Conservation (phyloP, 768 basidiomycete species). For the Kwoniella sp. region DNA sequence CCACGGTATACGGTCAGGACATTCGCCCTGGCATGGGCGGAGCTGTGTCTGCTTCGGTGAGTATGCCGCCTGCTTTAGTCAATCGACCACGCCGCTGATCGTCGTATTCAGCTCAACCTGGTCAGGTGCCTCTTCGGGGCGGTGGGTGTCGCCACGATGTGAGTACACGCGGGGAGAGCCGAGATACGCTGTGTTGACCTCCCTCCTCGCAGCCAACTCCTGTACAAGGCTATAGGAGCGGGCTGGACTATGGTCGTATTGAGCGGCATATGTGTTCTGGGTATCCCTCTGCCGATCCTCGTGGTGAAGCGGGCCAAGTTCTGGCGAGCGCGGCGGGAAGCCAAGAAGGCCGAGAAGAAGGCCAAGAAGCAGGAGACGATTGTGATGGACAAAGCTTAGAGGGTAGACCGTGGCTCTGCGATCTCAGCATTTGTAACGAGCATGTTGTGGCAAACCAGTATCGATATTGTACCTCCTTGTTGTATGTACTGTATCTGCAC, state of each 20-base stretch:
- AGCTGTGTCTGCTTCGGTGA: slow-evolving; percentile 46
- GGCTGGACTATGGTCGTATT: slow-evolving; percentile 47
- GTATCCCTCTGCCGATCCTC: slow-evolving; percentile 31
- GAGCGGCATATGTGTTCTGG: slow-evolving; percentile 29
- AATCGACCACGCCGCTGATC: background rate
- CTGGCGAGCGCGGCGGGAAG: slow-evolving; percentile 26
- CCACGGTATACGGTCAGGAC: slow-evolving; percentile 47
- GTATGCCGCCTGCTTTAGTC: slow-evolving; percentile 6
- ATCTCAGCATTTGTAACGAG: no score
- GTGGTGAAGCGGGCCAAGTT: slow-evolving; percentile 24
- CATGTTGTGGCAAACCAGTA: no score
- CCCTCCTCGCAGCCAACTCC: slow-evolving; percentile 12
- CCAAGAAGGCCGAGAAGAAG: slow-evolving; percentile 7
- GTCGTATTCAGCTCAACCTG: slow-evolving; percentile 39
- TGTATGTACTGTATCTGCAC: no score
- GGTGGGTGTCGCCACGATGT: slow-evolving; percentile 37
- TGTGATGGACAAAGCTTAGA: no score
- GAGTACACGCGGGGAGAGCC: background rate
- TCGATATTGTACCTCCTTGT: no score
- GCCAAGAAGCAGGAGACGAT: slow-evolving; percentile 6
- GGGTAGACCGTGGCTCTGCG: no score
- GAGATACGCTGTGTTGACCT: background rate
- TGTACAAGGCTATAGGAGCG: slow-evolving; percentile 34
- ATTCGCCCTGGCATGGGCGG: slow-evolving; percentile 47
- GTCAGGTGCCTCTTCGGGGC: slow-evolving; percentile 47